phyloP scores from a whole-genome alignment of 2,329 filamentous ascomycete genomes.

The Pseudopithomyces maydicus region DNA sequence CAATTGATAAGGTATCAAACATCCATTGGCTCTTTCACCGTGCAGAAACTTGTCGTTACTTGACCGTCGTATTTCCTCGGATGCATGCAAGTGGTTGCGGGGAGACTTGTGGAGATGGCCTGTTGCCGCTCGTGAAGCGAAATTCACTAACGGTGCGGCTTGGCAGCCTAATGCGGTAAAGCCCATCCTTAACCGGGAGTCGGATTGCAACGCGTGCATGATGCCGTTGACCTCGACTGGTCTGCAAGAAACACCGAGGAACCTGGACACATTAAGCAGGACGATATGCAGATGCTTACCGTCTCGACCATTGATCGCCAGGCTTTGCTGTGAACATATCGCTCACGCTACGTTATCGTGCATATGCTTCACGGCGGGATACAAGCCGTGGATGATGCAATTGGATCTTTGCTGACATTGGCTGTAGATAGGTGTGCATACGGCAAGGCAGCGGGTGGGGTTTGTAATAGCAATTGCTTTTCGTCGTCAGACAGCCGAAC shows the following conservation, averaged over 20 bases:
- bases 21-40: not conserved
- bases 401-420: not conserved
- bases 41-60: not conserved
- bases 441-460: not conserved
- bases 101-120: not conserved
- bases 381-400: not conserved
- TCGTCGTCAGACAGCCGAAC: not conserved
- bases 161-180: not conserved
- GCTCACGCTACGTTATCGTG: constrained; percentile 3
- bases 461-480: not conserved
- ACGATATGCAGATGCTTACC: not conserved
- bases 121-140: not conserved
- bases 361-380: not conserved
- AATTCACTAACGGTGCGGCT: constrained; percentile 1
- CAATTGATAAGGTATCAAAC: not conserved
- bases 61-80: not conserved
- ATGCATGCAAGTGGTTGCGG: constrained; percentile 3
- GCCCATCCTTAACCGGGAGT: not conserved
- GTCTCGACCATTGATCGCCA: not conserved
- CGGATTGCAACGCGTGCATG: not conserved
- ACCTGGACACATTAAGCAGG: not conserved
- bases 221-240: not conserved
- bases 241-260: not conserved
- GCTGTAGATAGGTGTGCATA: constrained; percentile 1
- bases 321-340: not conserved